Percentiles rank a stretch among this genome's conserved stretches.
These are phyloP conservation scores for Saturnispora quitensis DNA, from an alignment of 805 yeast genomes.

Conservation along the genomic window DNA sequence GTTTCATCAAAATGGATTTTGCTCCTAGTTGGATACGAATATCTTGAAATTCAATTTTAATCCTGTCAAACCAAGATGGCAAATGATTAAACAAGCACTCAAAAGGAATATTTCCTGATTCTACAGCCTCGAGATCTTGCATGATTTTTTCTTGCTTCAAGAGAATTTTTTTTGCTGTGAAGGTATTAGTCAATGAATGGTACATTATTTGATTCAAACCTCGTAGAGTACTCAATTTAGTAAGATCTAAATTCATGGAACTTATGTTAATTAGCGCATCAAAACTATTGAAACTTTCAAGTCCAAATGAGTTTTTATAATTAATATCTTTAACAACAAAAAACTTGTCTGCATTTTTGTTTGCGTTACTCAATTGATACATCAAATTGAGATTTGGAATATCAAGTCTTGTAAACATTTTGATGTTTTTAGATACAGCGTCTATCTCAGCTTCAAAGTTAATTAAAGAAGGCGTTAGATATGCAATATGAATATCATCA, in stretches of 20 bases:
- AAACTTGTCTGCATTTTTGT: constrained; percentile 4
- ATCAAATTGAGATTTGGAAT: constrained; percentile 16
- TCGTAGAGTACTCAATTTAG: constrained; percentile 22
- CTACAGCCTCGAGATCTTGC: neutral
- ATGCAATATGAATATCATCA: constrained; percentile 14
- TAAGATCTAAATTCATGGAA: constrained; percentile 19
- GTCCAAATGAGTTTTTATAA: constrained; percentile 20
- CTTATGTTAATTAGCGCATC: constrained; percentile 15
- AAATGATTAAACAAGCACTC: constrained; percentile 21
- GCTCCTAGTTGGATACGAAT: constrained; percentile 14
- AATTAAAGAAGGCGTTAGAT: constrained; percentile 18
- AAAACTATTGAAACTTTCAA: constrained; percentile 13
- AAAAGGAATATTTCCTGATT: constrained; percentile 7
- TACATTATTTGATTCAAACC: constrained; percentile 15
- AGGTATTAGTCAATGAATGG: neutral
- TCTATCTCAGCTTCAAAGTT: constrained; percentile 13
- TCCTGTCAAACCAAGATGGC: constrained; percentile 28
- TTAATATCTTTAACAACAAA: constrained; percentile 13
- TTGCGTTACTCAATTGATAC: constrained; percentile 14
- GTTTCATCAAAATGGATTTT: constrained; percentile 16
- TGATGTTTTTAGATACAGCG: constrained; percentile 3
- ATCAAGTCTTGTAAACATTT: constrained; percentile 14
- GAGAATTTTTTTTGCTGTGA: neutral
- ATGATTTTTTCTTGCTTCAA: neutral
- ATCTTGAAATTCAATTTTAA: constrained; percentile 16